A percentile compares a stretch with the other conserved stretches of the same genome.
Conservation (phyloP, 1,284 basidiomycete genomes). For the Ustilago tritici region DNA sequence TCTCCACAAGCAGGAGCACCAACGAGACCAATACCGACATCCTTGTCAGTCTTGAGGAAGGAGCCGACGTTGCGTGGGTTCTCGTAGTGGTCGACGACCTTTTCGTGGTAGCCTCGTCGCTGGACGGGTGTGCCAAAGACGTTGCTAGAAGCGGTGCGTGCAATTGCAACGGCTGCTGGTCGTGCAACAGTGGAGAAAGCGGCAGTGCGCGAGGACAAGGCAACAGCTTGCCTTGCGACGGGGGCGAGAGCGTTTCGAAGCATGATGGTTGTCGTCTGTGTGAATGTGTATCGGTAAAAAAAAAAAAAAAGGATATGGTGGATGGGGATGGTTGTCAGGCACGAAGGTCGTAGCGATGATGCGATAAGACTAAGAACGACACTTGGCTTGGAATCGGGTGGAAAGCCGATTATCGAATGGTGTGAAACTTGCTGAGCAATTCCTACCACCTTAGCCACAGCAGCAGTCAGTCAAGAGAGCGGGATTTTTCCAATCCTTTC, state of each 20-base stretch:
- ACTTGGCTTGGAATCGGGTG: constrained; percentile 9
- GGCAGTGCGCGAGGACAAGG: constrained; percentile 36
- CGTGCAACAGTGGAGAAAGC: constrained; percentile 44
- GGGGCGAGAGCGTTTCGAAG: constrained; percentile 45
- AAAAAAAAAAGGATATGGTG: background rate
- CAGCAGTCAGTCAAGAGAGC: background rate
- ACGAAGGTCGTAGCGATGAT: background rate
- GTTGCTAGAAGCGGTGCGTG: constrained; percentile 21
- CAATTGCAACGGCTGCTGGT: constrained; percentile 35
- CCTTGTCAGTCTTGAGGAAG: constrained; percentile 86
- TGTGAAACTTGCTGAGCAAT: constrained; percentile 6
- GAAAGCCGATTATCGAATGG: constrained; percentile 25
- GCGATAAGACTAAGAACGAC: background rate
- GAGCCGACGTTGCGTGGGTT: constrained; percentile 78
- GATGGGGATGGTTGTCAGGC: background rate
- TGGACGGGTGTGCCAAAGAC: constrained; percentile 43
- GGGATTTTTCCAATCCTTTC: background rate
- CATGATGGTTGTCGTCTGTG: constrained; percentile 24
- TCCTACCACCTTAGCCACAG: background rate
- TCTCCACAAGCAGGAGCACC: constrained; percentile 95
- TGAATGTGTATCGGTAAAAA: background rate
- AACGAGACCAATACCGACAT: constrained; percentile 97
- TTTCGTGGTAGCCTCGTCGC: constrained; percentile 66
- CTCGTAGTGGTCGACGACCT: constrained; percentile 70
- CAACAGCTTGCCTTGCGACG: constrained; percentile 43